Evolutionary conservation across 805 yeast species (phyloP).

Genomic region (Saturnispora dispora): DNA sequence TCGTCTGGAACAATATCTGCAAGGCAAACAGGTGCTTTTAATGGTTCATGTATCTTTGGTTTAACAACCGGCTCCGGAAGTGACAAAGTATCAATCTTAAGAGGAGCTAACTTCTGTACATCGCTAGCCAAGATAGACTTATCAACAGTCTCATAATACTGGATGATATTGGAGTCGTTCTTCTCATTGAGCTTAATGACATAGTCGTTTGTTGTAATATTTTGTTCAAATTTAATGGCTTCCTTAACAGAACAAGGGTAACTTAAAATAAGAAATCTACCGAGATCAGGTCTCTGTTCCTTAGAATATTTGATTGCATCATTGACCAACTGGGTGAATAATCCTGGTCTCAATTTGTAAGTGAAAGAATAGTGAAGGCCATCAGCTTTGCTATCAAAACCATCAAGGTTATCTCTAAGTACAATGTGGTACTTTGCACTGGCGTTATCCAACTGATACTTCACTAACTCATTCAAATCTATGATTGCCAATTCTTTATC

Average conservation of each 20-base stretch:
- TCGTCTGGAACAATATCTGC: constrained; percentile 8
- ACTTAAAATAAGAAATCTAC: constrained; percentile 43
- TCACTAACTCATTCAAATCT: constrained; percentile 43
- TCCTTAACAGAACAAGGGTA: constrained; percentile 58
- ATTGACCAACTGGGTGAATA: constrained; percentile 42
- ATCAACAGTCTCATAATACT: constrained; percentile 59
- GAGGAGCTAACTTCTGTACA: constrained; percentile 12
- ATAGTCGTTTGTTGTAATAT: constrained; percentile 41
- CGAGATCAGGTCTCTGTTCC: constrained; percentile 27
- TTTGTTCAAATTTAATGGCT: constrained; percentile 66
- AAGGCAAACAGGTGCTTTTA: background rate
- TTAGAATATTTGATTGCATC: constrained; percentile 24
- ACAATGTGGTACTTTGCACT: constrained; percentile 39
- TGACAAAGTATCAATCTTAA: background rate
- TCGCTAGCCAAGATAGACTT: constrained; percentile 31
- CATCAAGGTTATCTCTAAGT: constrained; percentile 34
- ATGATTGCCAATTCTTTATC: constrained; percentile 27
- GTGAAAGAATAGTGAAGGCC: constrained; percentile 24
- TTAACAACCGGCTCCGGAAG: background rate
- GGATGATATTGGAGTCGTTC: constrained; percentile 42
- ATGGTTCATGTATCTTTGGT: background rate
- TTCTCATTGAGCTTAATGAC: constrained; percentile 27
- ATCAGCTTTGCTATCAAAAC: constrained; percentile 21
- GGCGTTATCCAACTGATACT: constrained; percentile 32
- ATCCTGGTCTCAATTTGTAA: constrained; percentile 32